Evolutionary conservation across 345 rosid species (phyloP), one percentile per base, ranked within the genome.

Genomic region (Aquilaria sinensis): DNA sequence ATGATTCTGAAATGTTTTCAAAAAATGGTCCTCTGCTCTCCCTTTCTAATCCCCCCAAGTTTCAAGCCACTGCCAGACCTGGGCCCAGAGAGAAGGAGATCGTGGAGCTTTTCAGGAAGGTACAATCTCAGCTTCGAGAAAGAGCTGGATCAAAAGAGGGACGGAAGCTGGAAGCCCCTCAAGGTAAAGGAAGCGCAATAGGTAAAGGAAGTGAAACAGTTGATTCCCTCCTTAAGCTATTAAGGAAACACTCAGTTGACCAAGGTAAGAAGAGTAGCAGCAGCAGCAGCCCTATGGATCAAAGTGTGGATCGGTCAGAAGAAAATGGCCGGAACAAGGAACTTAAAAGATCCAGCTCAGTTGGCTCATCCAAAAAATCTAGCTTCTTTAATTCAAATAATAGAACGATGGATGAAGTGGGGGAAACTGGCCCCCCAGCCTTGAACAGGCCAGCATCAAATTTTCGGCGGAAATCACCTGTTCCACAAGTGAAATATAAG

Each of bases 11-110:
- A 14, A 32, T 76, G 67, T 69, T 83, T 61, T 80, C 94, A 8
- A 85, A 81, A 72, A 85, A 80, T 58, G 95, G 92, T 45, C 80
- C 91, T 47, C 57, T 79, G 31, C 74, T 81, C 14, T 83, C 96
- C 64, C 69, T 82, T 13, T 83, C 93, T 33, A 67, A 69, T 62
- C 70, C 85, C 61, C 70, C 94, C 51, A 90, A 82, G 61, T 83
- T 75, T 62, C 97, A 86, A 67, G 86, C 92, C 64, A 86, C 85
- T 51, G 83, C 95, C 16, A 61, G 84, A 67, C 96, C 97, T 5
- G 89, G 92, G 47, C 83, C 77, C 16, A 82, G 75, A 70, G 96
- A 94, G 79, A 83, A 86, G 82, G 97, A 94, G 76, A 86, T 94
- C 63, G 92, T 86, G 48, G 84, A 94, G 67, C 83, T 90, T 62